Base-by-base conservation (phyloP, 2,329 filamentous ascomycete genomes). In the Proliferodiscus dingleyae region DNA sequence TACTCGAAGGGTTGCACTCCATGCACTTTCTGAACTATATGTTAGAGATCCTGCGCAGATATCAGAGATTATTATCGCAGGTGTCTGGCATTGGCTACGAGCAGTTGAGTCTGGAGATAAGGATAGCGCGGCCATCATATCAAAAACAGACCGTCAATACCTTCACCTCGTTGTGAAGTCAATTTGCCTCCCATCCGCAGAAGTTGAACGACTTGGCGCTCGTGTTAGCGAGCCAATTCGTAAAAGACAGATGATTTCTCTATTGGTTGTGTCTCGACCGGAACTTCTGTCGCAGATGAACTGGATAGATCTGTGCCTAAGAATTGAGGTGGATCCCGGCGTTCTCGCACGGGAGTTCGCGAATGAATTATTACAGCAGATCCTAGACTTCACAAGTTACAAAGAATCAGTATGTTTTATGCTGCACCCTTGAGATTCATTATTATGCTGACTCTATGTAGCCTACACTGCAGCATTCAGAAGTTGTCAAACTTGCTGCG, bases 301-400 rank as follows among this genome's bases (percentile, higher is more conserved):
- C 50, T 98, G 94, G 94, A 97, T 98, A 59, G 84, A 93, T 33
- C 69, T 89, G 3, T 95, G 88, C 60, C 74, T 97, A 45, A 81
- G 81, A 49, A 83, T 86, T 54, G 84, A 83, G 10, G 71, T 89
- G 10, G 93, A 98, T 64, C 93, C 93, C 4, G 91, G 90, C 15
- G 71, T 78, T 18, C 74, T 98, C 46, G 87, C 85, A 2, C 73
- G 73, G 46, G 77, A 80, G 43, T 73, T 83, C 45, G 71, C 84
- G 22, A 71, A 80, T 36, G 66, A 74, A 8, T 78, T 93, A 50
- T 71, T 97, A 39, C 67, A 77, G 24, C 80, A 90, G 59, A 80
- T 96, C 39, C 66, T 72, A 28, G 61, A 66, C 16, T 68, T 69
- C 36, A 76, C 75, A 8, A 69, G 66, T 6, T 64, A 70, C 37